phyloP scores from a whole-genome alignment of 2,329 filamentous ascomycete species.

The Westerdykella aurantiaca region DNA sequence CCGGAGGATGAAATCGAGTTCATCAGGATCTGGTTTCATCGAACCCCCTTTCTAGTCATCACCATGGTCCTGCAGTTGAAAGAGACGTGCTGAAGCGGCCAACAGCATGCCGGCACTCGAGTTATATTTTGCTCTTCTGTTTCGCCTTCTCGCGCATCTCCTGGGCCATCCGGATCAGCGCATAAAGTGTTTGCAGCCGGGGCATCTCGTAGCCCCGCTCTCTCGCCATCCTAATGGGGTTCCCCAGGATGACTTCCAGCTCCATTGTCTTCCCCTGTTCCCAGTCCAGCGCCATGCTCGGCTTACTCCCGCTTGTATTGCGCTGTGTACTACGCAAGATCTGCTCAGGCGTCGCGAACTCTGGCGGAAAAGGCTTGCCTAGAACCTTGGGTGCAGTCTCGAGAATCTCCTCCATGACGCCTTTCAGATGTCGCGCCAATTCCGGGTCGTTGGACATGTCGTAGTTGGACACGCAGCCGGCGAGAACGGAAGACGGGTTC shows the following conservation, averaged over 20 bases:
- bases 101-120: conserved; percentile 7
- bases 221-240: conserved; percentile 61
- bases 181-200: conserved; percentile 61
- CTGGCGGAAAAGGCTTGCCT: conserved; percentile 54
- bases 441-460: conserved; percentile 61
- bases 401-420: conserved; percentile 66
- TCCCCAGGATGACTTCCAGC: conserved; percentile 66
- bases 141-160: conserved; percentile 43
- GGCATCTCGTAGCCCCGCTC: conserved; percentile 60
- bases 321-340: conserved; percentile 59
- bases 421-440: conserved; percentile 55
- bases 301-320: conserved; percentile 56
- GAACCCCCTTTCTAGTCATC: too few relatives aligned
- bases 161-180: conserved; percentile 59
- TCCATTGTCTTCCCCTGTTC: conserved; percentile 61
- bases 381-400: conserved; percentile 58
- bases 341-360: conserved; percentile 57
- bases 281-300: conserved; percentile 65
- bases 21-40: too few relatives aligned
- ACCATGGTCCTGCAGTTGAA: too few relatives aligned
- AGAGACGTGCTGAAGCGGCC: too few relatives aligned
- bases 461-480: conserved; percentile 58
- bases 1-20: too few relatives aligned
- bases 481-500: conserved; percentile 66
- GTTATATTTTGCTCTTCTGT: conserved; percentile 23